Conservation (phyloP, 169 alveolate genomes). For the Plasmodium fragile region DNA sequence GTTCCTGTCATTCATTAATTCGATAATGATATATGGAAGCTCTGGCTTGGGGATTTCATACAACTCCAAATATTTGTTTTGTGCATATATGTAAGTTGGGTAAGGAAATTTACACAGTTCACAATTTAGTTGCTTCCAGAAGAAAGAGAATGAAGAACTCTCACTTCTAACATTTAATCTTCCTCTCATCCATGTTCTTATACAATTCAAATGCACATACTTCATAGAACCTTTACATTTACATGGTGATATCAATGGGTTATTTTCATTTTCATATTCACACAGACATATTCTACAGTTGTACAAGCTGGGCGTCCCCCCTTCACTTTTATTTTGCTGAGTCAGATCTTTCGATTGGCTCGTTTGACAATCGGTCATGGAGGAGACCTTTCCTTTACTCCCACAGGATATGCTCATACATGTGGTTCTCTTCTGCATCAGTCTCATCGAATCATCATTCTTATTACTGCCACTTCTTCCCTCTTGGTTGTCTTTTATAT, state of each 20-base stretch:
- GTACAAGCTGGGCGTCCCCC: conserved; percentile 33
- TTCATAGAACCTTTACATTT: conserved; percentile 96
- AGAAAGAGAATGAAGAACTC: conserved; percentile 82
- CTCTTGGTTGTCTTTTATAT: background rate
- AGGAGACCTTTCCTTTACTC: background rate
- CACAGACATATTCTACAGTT: conserved; percentile 93
- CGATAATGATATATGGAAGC: conserved; percentile 90
- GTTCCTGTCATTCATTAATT: conserved; percentile 78
- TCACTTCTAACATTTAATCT: conserved; percentile 84
- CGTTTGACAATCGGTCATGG: background rate
- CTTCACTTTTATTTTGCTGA: background rate
- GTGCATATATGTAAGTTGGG: conserved; percentile 86
- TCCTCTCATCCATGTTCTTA: conserved; percentile 94
- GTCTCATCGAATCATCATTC: background rate
- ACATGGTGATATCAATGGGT: conserved; percentile 97
- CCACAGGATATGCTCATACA: background rate
- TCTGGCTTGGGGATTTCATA: conserved; percentile 90
- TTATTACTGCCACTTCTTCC: background rate
- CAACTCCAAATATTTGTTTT: conserved; percentile 86
- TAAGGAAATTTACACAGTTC: conserved; percentile 94
- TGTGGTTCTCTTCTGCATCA: background rate
- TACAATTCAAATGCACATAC: conserved; percentile 94
- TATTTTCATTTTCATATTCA: conserved; percentile 86
- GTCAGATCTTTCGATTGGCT: background rate
- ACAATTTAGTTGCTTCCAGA: conserved; percentile 92